Evolutionary conservation across 768 basidiomycete genomes (phyloP).

Genomic region (Holtermanniella nyarrowii): DNA sequence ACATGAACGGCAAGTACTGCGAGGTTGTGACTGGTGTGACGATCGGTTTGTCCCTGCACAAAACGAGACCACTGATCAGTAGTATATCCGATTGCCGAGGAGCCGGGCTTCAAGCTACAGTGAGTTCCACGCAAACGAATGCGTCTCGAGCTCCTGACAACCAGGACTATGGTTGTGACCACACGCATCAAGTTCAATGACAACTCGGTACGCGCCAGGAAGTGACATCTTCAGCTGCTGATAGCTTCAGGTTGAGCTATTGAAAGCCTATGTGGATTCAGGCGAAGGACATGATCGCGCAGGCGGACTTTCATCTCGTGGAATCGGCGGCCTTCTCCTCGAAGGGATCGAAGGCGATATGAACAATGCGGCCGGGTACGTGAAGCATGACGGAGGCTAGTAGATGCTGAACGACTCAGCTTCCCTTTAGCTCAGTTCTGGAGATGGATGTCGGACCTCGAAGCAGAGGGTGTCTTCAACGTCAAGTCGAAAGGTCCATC

Average conservation of each 20-base stretch:
- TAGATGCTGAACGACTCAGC: constrained; percentile 31
- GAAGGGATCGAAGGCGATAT: constrained; percentile 82
- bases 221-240: not conserved
- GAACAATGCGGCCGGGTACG: constrained; percentile 64
- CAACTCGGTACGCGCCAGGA: constrained; percentile 28
- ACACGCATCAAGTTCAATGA: constrained; percentile 33
- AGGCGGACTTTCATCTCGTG: constrained; percentile 91
- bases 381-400: too few species aligned
- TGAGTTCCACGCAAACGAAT: too few species aligned
- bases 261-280: constrained; percentile 71
- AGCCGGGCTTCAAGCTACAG: constrained; percentile 41
- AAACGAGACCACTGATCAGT: too few species aligned
- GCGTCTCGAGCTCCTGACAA: not conserved
- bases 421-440: constrained; percentile 64
- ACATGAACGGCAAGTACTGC: constrained; percentile 74
- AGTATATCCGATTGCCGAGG: constrained; percentile 37
- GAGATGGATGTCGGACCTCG: constrained; percentile 36
- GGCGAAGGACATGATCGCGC: constrained; percentile 81
- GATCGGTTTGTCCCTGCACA: constrained; percentile 49
- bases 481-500: too few species aligned
- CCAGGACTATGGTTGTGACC: too few species aligned
- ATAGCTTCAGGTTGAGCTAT: constrained; percentile 37
- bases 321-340: constrained; percentile 68
- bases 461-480: constrained; percentile 31
- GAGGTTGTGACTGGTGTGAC: constrained; percentile 88